These are phyloP conservation scores for Chenopodium suecicum DNA, from an alignment of 148 eudicot species.

Conservation along the genomic window DNA sequence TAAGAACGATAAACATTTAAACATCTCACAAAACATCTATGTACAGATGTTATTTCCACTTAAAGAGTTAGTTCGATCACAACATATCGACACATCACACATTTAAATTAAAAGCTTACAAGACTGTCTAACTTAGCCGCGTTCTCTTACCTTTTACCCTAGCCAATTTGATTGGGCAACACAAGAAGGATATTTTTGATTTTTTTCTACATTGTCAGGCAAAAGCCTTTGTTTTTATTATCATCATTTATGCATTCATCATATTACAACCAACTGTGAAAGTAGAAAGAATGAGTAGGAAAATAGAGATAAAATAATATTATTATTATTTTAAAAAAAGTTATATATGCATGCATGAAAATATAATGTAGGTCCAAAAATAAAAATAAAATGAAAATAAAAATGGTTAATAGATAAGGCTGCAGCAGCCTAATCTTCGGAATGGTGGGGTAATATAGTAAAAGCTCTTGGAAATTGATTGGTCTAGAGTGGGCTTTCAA, in stretches of 20 bases:
- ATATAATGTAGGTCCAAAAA: too few relatives aligned
- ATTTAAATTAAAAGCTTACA: not conserved
- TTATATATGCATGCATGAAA: too few relatives aligned
- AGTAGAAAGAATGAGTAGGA: not conserved
- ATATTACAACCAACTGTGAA: not conserved
- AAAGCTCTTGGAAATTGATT: not conserved
- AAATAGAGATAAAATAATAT: not conserved
- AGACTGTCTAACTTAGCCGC: not conserved
- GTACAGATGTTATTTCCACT: too few relatives aligned
- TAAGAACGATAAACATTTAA: too few relatives aligned
- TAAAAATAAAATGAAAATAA: too few relatives aligned
- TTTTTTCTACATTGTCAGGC: not conserved
- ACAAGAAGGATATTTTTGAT: not conserved
- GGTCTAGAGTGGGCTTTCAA: not conserved
- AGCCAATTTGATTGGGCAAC: not conserved
- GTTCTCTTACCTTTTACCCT: not conserved
- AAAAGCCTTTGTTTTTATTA: not conserved
- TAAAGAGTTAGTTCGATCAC: not conserved
- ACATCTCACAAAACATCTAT: too few relatives aligned
- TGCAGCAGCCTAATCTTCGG: conserved; percentile 1
- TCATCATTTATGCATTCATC: not conserved
- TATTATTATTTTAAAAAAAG: not conserved
- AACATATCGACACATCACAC: not conserved
- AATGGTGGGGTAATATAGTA: not conserved
- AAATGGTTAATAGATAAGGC: not conserved